These are phyloP conservation scores for Umbelopsis sp. DNA, from an alignment of 371 early-diverging fungal genomes.

Conservation along the genomic window DNA sequence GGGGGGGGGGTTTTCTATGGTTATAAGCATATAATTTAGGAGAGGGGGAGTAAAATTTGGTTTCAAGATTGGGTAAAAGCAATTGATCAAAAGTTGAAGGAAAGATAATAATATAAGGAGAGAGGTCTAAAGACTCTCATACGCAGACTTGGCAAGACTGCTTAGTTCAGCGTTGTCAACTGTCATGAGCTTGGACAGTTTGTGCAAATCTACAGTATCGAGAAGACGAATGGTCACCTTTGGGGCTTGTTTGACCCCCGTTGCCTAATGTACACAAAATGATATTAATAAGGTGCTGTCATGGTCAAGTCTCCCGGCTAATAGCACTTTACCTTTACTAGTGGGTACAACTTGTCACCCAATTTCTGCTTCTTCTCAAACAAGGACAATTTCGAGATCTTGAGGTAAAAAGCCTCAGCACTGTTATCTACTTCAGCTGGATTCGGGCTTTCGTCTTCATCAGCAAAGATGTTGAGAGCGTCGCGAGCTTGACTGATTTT, in stretches of 20 bases:
- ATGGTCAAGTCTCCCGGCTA: neutral
- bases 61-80: too few species aligned
- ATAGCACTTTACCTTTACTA: conserved; percentile 41
- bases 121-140: neutral
- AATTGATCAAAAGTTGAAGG: too few species aligned
- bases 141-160: neutral
- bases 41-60: too few species aligned
- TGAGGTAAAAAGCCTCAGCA: neutral
- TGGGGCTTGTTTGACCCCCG: conserved; percentile 37
- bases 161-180: neutral
- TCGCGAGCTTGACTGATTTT: conserved; percentile 23
- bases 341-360: conserved; percentile 49
- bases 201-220: conserved; percentile 34
- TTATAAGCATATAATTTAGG: too few species aligned
- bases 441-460: conserved; percentile 16
- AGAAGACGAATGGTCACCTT: conserved; percentile 42
- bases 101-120: too few species aligned
- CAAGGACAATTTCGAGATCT: neutral
- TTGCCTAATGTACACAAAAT: conserved; percentile 24
- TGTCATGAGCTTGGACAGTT: conserved; percentile 22
- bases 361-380: conserved; percentile 47
- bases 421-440: neutral
- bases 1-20: too few species aligned
- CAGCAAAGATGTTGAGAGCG: conserved; percentile 22
- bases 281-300: neutral